These are phyloP conservation scores for Goffeauzyma gilvescens DNA, from an alignment of 768 basidiomycete species.

Conservation along the genomic window DNA sequence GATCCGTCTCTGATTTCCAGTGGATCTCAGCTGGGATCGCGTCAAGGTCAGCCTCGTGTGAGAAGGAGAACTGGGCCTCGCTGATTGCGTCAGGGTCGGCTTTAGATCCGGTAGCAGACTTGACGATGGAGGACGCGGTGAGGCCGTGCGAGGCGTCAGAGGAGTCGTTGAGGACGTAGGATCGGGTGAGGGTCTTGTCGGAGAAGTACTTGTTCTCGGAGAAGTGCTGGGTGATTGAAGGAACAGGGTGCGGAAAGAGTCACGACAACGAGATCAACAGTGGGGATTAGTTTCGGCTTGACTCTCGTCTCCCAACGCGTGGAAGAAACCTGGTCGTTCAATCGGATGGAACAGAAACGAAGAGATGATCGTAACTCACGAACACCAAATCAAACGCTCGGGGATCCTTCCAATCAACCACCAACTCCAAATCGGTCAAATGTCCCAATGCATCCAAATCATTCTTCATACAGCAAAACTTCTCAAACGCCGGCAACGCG, in stretches of 20 bases:
- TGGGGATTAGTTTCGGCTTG: too few relatives aligned
- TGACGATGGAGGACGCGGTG: background rate
- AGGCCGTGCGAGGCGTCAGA: constrained; percentile 1
- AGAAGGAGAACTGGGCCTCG: constrained; percentile 11
- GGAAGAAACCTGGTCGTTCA: background rate
- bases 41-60: constrained; percentile 14
- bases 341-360: background rate
- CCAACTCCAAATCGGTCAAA: constrained; percentile 69
- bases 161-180: constrained; percentile 16
- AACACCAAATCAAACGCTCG: constrained; percentile 73
- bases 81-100: background rate
- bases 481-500: background rate
- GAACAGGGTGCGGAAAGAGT: background rate
- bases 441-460: constrained; percentile 68
- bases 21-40: constrained; percentile 14
- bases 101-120: background rate
- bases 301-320: background rate
- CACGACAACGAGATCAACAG: background rate
- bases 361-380: constrained; percentile 39
- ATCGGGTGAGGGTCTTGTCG: constrained; percentile 25
- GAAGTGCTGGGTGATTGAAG: constrained; percentile 19
- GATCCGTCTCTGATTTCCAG: constrained; percentile 31
- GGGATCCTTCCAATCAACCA: constrained; percentile 51
- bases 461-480: constrained; percentile 25
- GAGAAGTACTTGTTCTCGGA: constrained; percentile 31